A percentile compares a stretch with the other conserved stretches of the same genome.
These are phyloP conservation scores for Sordaria brevicollis DNA, from an alignment of 495 filamentous ascomycete genomes.

Conservation along the genomic window DNA sequence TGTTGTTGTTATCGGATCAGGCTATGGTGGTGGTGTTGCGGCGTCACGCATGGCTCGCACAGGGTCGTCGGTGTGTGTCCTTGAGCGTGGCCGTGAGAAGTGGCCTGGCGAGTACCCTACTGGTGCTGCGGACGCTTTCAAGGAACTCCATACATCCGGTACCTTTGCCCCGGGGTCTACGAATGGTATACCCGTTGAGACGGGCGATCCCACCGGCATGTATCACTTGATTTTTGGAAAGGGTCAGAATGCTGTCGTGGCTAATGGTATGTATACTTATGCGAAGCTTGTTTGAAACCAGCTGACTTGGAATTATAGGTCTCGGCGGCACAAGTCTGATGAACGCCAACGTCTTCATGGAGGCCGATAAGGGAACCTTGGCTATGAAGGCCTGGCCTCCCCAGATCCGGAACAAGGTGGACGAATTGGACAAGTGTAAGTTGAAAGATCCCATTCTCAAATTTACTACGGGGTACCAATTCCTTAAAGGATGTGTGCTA, in stretches of 20 bases:
- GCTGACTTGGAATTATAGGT: constrained; percentile 21
- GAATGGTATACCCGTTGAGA: constrained; percentile 29
- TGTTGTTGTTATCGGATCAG: constrained; percentile 55
- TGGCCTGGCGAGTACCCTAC: constrained; percentile 57
- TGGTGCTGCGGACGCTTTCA: constrained; percentile 29
- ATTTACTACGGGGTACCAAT: background rate
- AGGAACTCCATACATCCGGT: constrained; percentile 46
- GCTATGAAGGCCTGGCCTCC: constrained; percentile 48
- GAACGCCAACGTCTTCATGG: constrained; percentile 58
- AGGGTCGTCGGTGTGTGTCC: constrained; percentile 48
- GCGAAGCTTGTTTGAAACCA: background rate
- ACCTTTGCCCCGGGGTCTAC: constrained; percentile 32
- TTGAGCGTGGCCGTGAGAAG: constrained; percentile 52
- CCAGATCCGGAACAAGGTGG: constrained; percentile 41
- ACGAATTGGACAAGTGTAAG: constrained; percentile 41
- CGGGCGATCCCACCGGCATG: constrained; percentile 47
- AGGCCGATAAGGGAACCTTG: constrained; percentile 45
- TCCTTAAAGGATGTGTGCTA: background rate
- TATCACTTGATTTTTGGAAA: constrained; percentile 55
- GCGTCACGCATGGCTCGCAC: constrained; percentile 55
- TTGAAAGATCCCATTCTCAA: background rate
- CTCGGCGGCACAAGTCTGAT: constrained; percentile 56
- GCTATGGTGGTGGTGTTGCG: constrained; percentile 58
- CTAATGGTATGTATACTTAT: constrained; percentile 38
- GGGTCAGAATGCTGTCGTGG: constrained; percentile 55